phyloP scores from a whole-genome alignment of 2,329 filamentous ascomycete species.

The Paecilomyces variotii region DNA sequence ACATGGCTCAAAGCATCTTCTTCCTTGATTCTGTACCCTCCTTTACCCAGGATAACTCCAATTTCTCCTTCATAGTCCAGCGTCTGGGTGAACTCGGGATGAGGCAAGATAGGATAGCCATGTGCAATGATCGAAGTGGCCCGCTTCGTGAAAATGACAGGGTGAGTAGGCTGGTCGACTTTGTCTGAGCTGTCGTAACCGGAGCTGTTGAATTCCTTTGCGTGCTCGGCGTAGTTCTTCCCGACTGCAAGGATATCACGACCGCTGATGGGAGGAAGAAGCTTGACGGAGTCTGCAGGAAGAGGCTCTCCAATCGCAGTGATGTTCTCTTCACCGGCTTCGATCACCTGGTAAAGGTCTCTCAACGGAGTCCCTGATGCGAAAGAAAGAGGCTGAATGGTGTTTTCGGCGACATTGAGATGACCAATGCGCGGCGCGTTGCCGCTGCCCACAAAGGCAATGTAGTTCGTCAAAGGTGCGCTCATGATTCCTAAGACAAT shows the following conservation, averaged over 20 bases:
- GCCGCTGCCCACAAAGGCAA: constrained; percentile 20
- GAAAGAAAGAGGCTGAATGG: constrained; percentile 39
- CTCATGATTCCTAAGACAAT: background rate
- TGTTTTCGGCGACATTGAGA: constrained; percentile 25
- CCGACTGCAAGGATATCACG: constrained; percentile 50
- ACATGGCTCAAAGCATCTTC: constrained; percentile 40
- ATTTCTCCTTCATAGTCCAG: constrained; percentile 52
- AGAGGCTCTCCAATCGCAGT: constrained; percentile 25
- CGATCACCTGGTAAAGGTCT: constrained; percentile 45
- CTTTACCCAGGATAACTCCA: constrained; percentile 48
- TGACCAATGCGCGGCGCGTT: constrained; percentile 31
- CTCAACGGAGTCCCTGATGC: constrained; percentile 39
- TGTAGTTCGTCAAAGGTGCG: constrained; percentile 26
- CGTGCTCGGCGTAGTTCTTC: constrained; percentile 52
- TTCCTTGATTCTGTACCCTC: constrained; percentile 24
- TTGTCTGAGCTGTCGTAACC: constrained; percentile 51
- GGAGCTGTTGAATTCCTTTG: constrained; percentile 49
- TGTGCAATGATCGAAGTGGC: constrained; percentile 46
- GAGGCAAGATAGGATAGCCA: constrained; percentile 40
- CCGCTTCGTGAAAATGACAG: constrained; percentile 51
- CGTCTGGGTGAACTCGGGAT: constrained; percentile 42
- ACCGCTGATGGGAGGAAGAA: constrained; percentile 41
- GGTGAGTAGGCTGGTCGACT: constrained; percentile 43
- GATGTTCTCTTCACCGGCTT: constrained; percentile 25
- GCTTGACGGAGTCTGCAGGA: constrained; percentile 27